Base-by-base conservation (phyloP, 2,329 filamentous ascomycete genomes). In the Sordariomycetes sp. region DNA sequence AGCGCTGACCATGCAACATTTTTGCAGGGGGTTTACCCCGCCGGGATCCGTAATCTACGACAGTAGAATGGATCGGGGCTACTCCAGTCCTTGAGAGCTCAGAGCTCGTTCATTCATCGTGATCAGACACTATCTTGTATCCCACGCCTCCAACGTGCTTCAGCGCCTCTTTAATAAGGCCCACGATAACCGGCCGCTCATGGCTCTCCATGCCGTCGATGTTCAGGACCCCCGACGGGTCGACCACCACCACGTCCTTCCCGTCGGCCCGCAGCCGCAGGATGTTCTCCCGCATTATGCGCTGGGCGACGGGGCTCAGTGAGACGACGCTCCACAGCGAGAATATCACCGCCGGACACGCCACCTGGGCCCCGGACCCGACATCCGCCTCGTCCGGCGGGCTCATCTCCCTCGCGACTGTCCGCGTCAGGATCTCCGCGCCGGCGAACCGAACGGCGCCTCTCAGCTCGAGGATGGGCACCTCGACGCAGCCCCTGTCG, bases 381-480 rank as follows among this genome's bases (percentile, higher is more conserved):
- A 67, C 67, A 10, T 68, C 67, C 0, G 65, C 54, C 0, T 61
- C 62, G 34, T 62, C 59, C 0, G 63, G 60, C 11, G 57, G 54
- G 0, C 66, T 65, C 0, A 70, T 63, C 52, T 68, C 68, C n/a
- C 65, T 62, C 14, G 66, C 58, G 1, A 71, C 60, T 0, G 69
- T 67, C 1, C 69, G 65, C 0, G 67, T 70, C 1, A 70, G 60
- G 0, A 68, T 64, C 60, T 71, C 69, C 3, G 69, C 69, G 2
- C 69, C 69, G 1, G 67, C 65, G 12, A 71, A 71, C 6, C 69
- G 66, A 1, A 71, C 69, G 2, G 69, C 68, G 14, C 69, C 69
- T 14, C 68, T 62, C 2, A 71, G 60, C 3, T 63, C 68, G 55
- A 71, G 71, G 16, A 71, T 66, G 18, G 69, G 57, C 0, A 71